Evolutionary conservation across 495 filamentous ascomycete genomes (phyloP).

Genomic region (Hypoxylon trugodes): DNA sequence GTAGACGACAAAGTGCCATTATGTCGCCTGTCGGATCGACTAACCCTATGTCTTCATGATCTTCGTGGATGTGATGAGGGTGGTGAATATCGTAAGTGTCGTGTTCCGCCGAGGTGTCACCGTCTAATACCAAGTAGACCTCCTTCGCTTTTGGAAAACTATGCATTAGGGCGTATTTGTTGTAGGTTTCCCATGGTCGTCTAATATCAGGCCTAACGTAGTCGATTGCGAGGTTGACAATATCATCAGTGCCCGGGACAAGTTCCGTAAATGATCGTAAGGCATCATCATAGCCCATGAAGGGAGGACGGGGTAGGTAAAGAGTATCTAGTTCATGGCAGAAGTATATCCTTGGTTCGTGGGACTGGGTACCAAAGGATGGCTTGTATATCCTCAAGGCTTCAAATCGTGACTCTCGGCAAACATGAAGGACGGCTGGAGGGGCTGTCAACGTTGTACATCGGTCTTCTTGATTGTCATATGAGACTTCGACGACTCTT

Average conservation of each 20-base stretch:
- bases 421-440: conserved; percentile 52
- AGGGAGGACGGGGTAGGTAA: conserved; percentile 56
- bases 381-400: conserved; percentile 50
- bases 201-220: conserved; percentile 56
- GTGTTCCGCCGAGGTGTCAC: conserved; percentile 17
- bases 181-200: conserved; percentile 62
- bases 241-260: conserved; percentile 39
- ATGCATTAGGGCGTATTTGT: conserved; percentile 57
- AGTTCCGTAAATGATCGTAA: conserved; percentile 50
- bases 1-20: conserved; percentile 43
- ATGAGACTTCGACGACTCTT: conserved; percentile 54
- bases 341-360: conserved; percentile 52
- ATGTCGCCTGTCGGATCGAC: conserved; percentile 48
- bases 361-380: conserved; percentile 51
- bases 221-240: conserved; percentile 56
- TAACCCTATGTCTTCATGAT: conserved; percentile 44
- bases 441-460: conserved; percentile 50
- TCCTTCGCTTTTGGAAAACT: conserved; percentile 53
- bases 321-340: conserved; percentile 55
- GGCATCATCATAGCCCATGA: conserved; percentile 58
- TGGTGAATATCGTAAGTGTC: background rate
- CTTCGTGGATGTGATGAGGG: background rate
- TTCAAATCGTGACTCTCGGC: conserved; percentile 56
- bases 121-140: conserved; percentile 48
- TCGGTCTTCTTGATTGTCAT: conserved; percentile 41